Conservation (phyloP, 2,329 filamentous ascomycete genomes). For the Pezicula radicicola region DNA sequence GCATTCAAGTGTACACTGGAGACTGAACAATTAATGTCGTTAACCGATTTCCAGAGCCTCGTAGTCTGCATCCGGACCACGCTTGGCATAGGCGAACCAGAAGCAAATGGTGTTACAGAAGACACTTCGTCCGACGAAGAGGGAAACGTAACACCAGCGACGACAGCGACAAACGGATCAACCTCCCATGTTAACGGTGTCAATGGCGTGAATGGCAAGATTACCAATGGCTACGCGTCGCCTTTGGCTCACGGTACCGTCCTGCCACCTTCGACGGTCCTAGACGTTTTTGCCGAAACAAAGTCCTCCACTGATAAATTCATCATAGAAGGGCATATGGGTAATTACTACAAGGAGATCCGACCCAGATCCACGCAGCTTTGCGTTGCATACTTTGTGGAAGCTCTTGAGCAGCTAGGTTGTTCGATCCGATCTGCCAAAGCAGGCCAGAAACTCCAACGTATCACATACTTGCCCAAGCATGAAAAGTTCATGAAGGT, state of each 20-base stretch:
- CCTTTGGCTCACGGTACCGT: no score
- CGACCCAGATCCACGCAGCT: constrained; percentile 26
- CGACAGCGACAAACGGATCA: no score
- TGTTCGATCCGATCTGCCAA: constrained; percentile 18
- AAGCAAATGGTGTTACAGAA: neutral
- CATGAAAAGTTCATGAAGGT: constrained; percentile 24
- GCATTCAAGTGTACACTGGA: constrained; percentile 31
- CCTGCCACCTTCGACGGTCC: no score
- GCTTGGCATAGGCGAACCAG: neutral
- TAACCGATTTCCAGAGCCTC: neutral
- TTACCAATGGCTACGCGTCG: no score
- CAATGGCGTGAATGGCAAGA: no score
- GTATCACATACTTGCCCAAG: constrained; percentile 17
- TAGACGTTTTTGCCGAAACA: no score
- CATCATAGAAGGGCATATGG: constrained; percentile 8
- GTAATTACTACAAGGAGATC: constrained; percentile 22
- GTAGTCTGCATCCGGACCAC: neutral
- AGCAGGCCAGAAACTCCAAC: constrained; percentile 18
- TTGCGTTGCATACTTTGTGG: constrained; percentile 26
- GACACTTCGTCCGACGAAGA: neutral
- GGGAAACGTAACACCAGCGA: no score
- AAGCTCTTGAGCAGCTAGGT: constrained; percentile 29
- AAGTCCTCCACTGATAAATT: constrained; percentile 12
- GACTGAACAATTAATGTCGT: constrained; percentile 12
- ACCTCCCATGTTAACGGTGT: no score